Base-by-base conservation (phyloP, 2,329 filamentous ascomycete species). In the Alternaria brassicicola region DNA sequence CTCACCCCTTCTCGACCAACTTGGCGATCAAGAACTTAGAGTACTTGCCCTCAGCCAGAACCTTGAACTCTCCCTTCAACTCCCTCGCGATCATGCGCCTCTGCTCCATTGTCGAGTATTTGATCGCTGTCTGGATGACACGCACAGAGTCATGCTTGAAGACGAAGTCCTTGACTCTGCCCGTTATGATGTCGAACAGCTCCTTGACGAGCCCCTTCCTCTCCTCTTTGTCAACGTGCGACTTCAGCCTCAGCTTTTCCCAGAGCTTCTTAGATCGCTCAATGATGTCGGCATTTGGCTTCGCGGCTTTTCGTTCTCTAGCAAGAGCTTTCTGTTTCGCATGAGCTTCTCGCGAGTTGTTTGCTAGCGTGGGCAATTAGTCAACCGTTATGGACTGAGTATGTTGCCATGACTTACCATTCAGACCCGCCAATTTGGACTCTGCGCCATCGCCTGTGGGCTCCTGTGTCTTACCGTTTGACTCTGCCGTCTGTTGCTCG, bases 81-180 rank as follows among this genome's bases (percentile, higher is more conserved):
- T 99, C 95, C 57, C 83, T 84, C 8, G 93, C 92, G 71, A 99
- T 97, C 80, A 89, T 87, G 78, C 89, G 91, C 73, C 92, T 86
- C 80, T 97, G 93, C 60, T 91, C 89, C 54, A 88, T 83, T 43
- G 89, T 96, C 46, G 92, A 90, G 79, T 99, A 99, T 79, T 99
- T 99, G 79, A 99, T 87, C 35, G 94, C 95, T 12, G 93, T 97
- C 81, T 99, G 95, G 25, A 99, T 90, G 39, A 97, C 93, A 67
- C 95, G 87, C n/a, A 97, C 94, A 33, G 93, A 92, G 76, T 99
- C 95, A 78, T 99, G 95, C 85, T 99, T 99, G 81, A 99, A 91
- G 19, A 97, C 94, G 67, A 98, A 97, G 62, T 98, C 95, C 78
- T 92, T 92, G 70, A 98, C 90, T 57, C 91, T 88, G 52, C 93